Evolutionary conservation across 1,139 yeast species (phyloP), one percentile per base, ranked within the genome.

Genomic region (Citeromyces hawaiiensis): DNA sequence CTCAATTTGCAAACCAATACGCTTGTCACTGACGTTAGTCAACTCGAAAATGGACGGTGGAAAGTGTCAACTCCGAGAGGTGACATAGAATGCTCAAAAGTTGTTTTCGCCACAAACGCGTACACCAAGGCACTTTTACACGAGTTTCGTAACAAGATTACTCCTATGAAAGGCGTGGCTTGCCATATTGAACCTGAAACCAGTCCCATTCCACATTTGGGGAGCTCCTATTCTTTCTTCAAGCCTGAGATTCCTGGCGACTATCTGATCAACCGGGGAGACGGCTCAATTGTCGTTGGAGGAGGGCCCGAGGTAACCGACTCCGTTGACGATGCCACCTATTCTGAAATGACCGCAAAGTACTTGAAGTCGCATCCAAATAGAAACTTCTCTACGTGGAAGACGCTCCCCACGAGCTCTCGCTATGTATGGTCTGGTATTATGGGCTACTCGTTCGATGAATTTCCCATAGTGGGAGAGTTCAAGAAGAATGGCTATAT

Each of bases 91-190:
- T 52, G 66, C 11, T 45, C 48, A 15, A 56, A 58, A 39, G 59
- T 66, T 13, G 60, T 65, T 2, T 48, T 60, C 38, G 63, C 66
- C 18, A 66, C 71, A 3, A 65, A 67, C 45, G 70, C 60, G 2
- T 64, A 59, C 43, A 61, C 68, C 0, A 56, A 55, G 38, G 48
- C 57, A 2, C 39, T 64, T 4, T 42, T 57, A 23, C 49, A 54
- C 2, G 53, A 48, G 27, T 54, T 54, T 30, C 37, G 37, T 15
- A 42, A 43, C 18, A 46, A 45, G 18, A 52, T 54, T 29, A 34
- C 47, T 5, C 57, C 57, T 10, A 50, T 49, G 6, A 54, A 54
- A 39, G 56, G 56, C 3, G 47, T 50, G 4, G 54, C 50, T 5
- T 47, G 54, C 1, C 57, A 50, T 37, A 44, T 54, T 14, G 39